Evolutionary conservation across 352 stramenopile species (phyloP), one percentile per base, ranked within the genome.

Genomic region (Phytophthora macrochlamydospora): DNA sequence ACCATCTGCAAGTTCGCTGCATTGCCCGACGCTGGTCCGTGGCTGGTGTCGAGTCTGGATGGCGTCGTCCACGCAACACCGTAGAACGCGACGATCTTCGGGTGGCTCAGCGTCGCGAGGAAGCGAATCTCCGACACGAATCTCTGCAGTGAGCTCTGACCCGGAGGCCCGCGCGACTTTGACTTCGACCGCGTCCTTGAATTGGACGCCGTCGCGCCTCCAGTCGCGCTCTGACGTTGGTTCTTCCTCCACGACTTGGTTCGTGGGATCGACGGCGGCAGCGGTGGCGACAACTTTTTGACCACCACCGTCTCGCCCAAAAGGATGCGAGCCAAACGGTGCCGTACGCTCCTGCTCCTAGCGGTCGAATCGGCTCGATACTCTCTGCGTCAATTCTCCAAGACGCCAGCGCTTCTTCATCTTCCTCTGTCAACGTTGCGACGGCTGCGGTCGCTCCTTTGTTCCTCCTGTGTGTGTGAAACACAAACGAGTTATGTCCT

Each of bases 51-150:
- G 12, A 65, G 18, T 37, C 62, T 68, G 30, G 55, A 51, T 11
- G 64, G 56, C 2, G 59, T 63, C 0, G 75, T 78, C 85, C 85
- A 95, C 24, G 83, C 82, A 3, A 92, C 83, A 6, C 90, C 90
- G n/a, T 94, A 66, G 43, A 97, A 90, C 18, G 81, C 68, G 13
- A 96, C 65, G 24, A 97, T 93, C 55, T 92, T 92, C 6, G 85
- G 81, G 43, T 97, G 88, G 9, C 76, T 71, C 13, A 95, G 51
- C 0, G 71, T 70, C 2, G 68, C 79, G 24, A 94, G 67, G 50
- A 92, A 80, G 37, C 78, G 78, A 50, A 96, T 89, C 32, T 94
- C 86, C 11, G 77, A 72, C 11, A 92, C 56, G 58, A 96, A 95
- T 11, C 70, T 51, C 7, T 48, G 44, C 24, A 78, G 45, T 0